A percentile compares a stretch with the other conserved stretches of the same genome.
Conservation (phyloP, 129 eudicot genomes). For the Dittrichia graveolens region DNA sequence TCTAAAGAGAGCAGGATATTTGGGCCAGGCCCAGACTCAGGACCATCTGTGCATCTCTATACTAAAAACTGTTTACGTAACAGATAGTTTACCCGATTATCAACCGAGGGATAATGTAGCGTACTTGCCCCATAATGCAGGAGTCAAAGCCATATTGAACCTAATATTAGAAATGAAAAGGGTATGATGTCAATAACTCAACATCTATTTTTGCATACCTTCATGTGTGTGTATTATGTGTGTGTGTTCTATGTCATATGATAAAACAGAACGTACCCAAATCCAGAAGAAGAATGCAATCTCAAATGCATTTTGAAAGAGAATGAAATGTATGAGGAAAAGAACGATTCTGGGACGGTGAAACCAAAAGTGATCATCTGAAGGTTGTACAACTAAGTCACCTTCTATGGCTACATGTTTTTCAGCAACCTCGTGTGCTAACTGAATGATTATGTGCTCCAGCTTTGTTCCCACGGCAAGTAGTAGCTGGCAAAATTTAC, state of each 20-base stretch:
- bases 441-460: constrained; percentile 67
- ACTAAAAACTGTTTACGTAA: neutral
- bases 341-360: constrained; percentile 59
- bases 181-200: neutral
- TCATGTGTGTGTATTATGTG: neutral
- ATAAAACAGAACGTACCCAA: constrained; percentile 43
- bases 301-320: constrained; percentile 77
- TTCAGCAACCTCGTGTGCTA: constrained; percentile 66
- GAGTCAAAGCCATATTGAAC: constrained; percentile 67
- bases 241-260: too few species aligned
- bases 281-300: constrained; percentile 82
- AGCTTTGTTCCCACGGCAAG: constrained; percentile 75
- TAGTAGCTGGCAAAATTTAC: constrained; percentile 42
- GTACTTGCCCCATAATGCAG: constrained; percentile 75
- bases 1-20: too few species aligned
- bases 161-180: constrained; percentile 27
- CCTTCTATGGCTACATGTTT: constrained; percentile 65
- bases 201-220: neutral
- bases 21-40: neutral
- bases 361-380: constrained; percentile 87
- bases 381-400: constrained; percentile 57
- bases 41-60: neutral
- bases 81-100: constrained; percentile 58
- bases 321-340: constrained; percentile 58
- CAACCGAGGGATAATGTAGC: constrained; percentile 67